Conservation (phyloP, 345 rosid species). For the Syzygium jambos region DNA sequence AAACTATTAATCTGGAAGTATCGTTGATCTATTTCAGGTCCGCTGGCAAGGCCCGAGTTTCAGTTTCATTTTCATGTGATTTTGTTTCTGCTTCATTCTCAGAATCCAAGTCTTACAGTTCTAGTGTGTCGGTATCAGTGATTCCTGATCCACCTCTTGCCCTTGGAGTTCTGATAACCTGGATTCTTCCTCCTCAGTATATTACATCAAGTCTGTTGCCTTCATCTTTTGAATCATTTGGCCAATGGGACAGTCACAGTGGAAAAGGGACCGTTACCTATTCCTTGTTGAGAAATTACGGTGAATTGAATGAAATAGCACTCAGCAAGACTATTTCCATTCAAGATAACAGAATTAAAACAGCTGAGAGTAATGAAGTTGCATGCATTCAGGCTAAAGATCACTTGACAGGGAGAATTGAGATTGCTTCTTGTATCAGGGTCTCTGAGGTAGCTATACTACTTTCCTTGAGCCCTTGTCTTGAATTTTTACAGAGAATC, state of each 20-base stretch:
- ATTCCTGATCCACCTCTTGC: slow-evolving; percentile 83
- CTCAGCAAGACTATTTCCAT: slow-evolving; percentile 41
- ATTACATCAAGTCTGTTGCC: slow-evolving; percentile 64
- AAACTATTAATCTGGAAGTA: slow-evolving; percentile 6
- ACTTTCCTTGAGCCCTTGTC: not conserved
- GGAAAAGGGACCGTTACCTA: slow-evolving; percentile 52
- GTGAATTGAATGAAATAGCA: slow-evolving; percentile 35
- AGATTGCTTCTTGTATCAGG: slow-evolving; percentile 83
- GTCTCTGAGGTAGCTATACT: slow-evolving; percentile 66
- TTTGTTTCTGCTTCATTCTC: slow-evolving; percentile 53
- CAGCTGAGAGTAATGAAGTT: slow-evolving; percentile 50
- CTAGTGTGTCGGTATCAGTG: slow-evolving; percentile 50
- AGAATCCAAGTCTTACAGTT: slow-evolving; percentile 55
- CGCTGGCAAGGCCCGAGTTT: slow-evolving; percentile 60
- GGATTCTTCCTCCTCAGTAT: slow-evolving; percentile 89
- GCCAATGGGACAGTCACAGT: slow-evolving; percentile 47
- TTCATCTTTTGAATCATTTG: slow-evolving; percentile 34
- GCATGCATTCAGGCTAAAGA: slow-evolving; percentile 93
- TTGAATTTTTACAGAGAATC: not conserved
- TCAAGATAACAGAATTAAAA: slow-evolving; percentile 60
- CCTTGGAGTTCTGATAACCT: slow-evolving; percentile 76
- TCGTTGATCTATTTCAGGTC: slow-evolving; percentile 42
- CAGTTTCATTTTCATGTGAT: slow-evolving; percentile 75
- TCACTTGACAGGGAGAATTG: slow-evolving; percentile 63
- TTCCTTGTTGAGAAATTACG: slow-evolving; percentile 52